Evolutionary conservation across 202 grass and related monocot genomes (phyloP).

Genomic region (Bolboschoenoplectus hybrid): DNA sequence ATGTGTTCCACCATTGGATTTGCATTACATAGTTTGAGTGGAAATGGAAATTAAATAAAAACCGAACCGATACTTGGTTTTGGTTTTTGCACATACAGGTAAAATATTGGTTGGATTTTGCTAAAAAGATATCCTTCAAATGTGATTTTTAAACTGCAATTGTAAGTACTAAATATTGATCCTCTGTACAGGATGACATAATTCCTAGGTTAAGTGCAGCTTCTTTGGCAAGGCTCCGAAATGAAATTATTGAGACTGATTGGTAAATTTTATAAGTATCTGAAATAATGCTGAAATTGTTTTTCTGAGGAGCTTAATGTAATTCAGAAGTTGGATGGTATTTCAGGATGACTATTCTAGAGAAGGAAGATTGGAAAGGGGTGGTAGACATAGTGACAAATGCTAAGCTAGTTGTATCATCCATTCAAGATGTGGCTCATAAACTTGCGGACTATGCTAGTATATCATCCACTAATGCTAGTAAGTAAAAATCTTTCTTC

Average conservation of each 20-base stretch:
- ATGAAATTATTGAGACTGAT: conserved; percentile 88
- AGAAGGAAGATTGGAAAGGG: conserved; percentile 88
- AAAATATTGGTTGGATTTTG: neutral
- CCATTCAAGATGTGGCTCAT: conserved; percentile 78
- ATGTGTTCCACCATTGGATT: neutral
- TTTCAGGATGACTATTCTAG: conserved; percentile 78
- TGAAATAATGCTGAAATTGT: conserved; percentile 35
- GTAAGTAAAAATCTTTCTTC: conserved; percentile 37
- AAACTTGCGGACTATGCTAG: conserved; percentile 72
- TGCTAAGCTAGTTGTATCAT: conserved; percentile 76
- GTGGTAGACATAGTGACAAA: conserved; percentile 87
- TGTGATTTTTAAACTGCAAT: neutral
- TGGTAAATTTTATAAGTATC: conserved; percentile 55
- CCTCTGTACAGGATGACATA: conserved; percentile 73
- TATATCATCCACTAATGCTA: conserved; percentile 44
- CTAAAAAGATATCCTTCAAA: neutral
- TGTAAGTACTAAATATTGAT: neutral
- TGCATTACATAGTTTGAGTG: neutral
- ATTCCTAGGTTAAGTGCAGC: conserved; percentile 84
- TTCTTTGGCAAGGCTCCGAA: conserved; percentile 74
- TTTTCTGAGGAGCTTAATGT: conserved; percentile 28
- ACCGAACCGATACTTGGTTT: neutral
- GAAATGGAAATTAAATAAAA: neutral
- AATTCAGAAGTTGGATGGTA: conserved; percentile 7
- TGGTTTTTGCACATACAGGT: neutral